A percentile compares a stretch with the other conserved stretches of the same genome.
These are phyloP conservation scores for Curvularia verruculosa DNA, from an alignment of 2,329 filamentous ascomycete genomes.

Conservation along the genomic window DNA sequence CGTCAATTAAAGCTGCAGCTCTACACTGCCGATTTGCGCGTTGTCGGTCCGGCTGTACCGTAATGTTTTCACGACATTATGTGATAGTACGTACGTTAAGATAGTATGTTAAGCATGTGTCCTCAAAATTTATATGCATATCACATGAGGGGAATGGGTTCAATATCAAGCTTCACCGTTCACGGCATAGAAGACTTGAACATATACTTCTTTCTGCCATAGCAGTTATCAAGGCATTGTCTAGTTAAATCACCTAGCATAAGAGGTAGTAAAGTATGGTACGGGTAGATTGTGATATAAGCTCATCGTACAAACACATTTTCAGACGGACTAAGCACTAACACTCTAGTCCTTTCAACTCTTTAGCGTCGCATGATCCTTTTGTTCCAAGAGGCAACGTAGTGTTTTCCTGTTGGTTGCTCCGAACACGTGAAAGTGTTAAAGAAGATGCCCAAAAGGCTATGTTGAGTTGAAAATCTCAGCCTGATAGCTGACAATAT, in stretches of 20 bases:
- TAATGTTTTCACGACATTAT: not conserved
- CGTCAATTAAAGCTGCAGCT: conserved; percentile 18
- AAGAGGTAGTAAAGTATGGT: not conserved
- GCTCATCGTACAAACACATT: no score
- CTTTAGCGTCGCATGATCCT: not conserved
- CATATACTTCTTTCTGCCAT: not conserved
- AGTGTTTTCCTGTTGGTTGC: not conserved
- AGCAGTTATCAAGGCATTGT: not conserved
- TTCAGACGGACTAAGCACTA: no score
- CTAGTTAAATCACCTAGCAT: not conserved
- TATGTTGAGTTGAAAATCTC: not conserved
- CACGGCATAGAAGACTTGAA: not conserved
- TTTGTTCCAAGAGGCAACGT: not conserved
- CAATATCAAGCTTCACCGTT: not conserved
- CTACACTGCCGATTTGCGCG: conserved; percentile 3
- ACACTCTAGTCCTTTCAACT: not conserved
- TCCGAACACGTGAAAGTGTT: not conserved
- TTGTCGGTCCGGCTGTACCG: conserved; percentile 7
- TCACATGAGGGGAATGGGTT: not conserved
- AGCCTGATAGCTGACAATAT: not conserved
- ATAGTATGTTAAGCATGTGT: not conserved
- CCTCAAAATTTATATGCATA: not conserved
- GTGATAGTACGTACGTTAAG: not conserved
- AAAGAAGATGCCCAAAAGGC: not conserved
- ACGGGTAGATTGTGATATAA: not conserved